Evolutionary conservation across 352 stramenopile species (phyloP).

Genomic region (Globisporangium echinulatum): DNA sequence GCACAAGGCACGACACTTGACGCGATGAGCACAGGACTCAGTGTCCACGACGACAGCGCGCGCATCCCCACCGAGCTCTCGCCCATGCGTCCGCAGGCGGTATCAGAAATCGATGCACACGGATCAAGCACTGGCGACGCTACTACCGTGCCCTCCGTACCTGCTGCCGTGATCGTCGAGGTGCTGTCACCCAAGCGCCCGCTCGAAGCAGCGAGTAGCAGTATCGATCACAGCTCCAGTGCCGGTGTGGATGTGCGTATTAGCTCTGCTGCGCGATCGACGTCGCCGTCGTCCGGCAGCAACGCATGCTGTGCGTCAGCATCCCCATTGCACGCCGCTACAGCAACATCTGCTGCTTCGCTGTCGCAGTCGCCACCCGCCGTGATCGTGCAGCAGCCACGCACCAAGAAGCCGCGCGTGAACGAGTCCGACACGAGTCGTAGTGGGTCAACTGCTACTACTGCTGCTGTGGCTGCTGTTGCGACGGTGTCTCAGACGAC

Average conservation of each 20-base stretch:
- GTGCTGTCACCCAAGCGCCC: conserved; percentile 5
- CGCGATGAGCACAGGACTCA: too few species aligned
- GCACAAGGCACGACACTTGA: background rate
- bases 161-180: conserved; percentile 5
- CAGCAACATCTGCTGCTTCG: too few species aligned
- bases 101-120: background rate
- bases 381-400: conserved; percentile 8
- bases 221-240: background rate
- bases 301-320: background rate
- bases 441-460: too few species aligned
- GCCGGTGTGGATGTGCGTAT: background rate
- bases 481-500: background rate
- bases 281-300: background rate
- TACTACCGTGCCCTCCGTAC: background rate
- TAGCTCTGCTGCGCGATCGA: too few species aligned
- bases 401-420: conserved; percentile 7
- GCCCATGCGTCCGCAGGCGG: conserved; percentile 2
- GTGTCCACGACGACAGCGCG: background rate
- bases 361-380: too few species aligned
- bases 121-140: background rate
- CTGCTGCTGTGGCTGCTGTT: background rate
- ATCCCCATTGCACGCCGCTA: background rate
- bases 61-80: background rate
- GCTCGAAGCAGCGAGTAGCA: background rate
- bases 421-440: background rate